Evolutionary conservation across 345 rosid genomes (phyloP), one percentile per base, ranked within the genome.

Genomic region (Pistacia atlantica): DNA sequence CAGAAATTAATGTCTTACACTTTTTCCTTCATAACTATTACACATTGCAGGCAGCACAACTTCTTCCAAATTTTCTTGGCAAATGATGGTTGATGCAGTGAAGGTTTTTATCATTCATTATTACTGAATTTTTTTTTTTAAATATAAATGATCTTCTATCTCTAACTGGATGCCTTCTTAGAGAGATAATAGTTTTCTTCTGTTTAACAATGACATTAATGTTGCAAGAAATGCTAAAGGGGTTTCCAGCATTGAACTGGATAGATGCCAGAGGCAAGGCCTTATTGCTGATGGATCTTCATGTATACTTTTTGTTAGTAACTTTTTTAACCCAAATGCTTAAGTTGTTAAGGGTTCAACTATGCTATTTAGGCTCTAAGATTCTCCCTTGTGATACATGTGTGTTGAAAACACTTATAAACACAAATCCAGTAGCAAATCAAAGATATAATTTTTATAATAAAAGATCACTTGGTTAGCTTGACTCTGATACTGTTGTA

Each of bases 51-150:
- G 78, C 38, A 52, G 65, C 71, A 20, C 38, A 3, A 69, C 77
- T 46, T 75, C 85, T 62, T 63, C 76, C 3, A 20, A 72, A 64
- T 70, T 64, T 60, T 84, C 86, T 73, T 89, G 91, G 91, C 86
- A 86, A 76, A 83, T 73, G 75, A 90, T 90, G 91, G 93, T 85
- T 76, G 93, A 89, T 80, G 80, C 74, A 54, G 89, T 89, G 74
- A 89, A 91, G 93, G 93, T 89, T 46, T 75, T 54, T 55, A 17
- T 49, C 65, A 12, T 16, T 60, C 78, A 63, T 73, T 73, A 31
- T 51, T 56, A 42, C 56, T 18, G n/a, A 33, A 25, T 25, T 25
- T 25, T 25, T 25, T 25, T 63, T 46, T 25, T 75, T 58, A 14
- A 10, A 65, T 57, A 5, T 20, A 25, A 17, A 22, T 45, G 54